Base-by-base conservation (phyloP, 805 yeast genomes). In the Henningerozyma blattae region DNA sequence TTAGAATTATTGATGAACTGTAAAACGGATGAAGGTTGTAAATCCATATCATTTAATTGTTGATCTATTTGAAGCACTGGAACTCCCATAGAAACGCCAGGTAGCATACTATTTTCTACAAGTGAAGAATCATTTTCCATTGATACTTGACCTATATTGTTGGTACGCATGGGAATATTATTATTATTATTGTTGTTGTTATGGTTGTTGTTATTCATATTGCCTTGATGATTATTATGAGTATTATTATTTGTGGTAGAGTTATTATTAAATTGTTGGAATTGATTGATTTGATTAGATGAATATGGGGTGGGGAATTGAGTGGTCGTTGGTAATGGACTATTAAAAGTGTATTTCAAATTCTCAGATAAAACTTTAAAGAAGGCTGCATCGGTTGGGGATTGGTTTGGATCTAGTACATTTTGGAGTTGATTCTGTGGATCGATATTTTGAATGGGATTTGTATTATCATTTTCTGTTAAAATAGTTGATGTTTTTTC, bases 281-380 rank as follows among this genome's bases (percentile, higher is more conserved):
- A n/a, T n/a, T n/a, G n/a, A n/a, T n/a, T n/a, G n/a, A 39, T 32
- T 22, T 48, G 52, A 25, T 47, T 46, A 18, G 50, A 42, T 2
- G 59, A 50, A 36, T 52, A 55, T 1, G 60, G 60, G 0, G 60
- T 55, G 22, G 60, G 60, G 19, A 54, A 51, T 27, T 54, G 56
- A 8, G 55, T 50, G 14, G 50, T 51, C 8, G 46, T 41, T 4
- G 55, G 58, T 15, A 50, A 27, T 3, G 58, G 58, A 36, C 58
- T 52, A 30, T 51, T 43, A 29, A 52, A 52, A 8, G 48, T 48
- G 29, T 48, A 50, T 34, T 52, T 52, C 31, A 49, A 34, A 27
- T 48, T 50, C 20, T 52, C 55, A 10, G 53, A 41, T 19, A 52
- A 41, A 2, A 41, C 49, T 34, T 46, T 47, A 34, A 50, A 52